A percentile compares a stretch with the other conserved stretches of the same genome.
Evolutionary conservation across 2,329 filamentous ascomycete genomes (phyloP).

Genomic region (Cytospora piceicola): DNA sequence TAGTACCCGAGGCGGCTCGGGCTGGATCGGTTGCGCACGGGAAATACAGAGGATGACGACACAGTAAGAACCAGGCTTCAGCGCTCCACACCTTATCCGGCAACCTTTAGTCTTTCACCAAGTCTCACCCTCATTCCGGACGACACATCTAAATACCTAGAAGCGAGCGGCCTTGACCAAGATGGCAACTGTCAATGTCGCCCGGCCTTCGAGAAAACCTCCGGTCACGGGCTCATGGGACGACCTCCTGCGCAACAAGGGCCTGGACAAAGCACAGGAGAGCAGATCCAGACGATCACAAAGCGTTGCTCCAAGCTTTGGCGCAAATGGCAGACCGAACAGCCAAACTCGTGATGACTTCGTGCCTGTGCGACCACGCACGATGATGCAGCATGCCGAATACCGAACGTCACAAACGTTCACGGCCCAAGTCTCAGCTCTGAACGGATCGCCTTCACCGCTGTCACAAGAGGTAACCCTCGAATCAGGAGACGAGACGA

Average conservation of each 20-base stretch:
- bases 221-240: conserved; percentile 29
- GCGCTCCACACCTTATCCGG: not conserved
- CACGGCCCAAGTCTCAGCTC: conserved; percentile 16
- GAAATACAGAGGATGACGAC: conserved; percentile 16
- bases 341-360: not conserved
- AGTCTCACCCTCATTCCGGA: not conserved
- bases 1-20: conserved; percentile 10
- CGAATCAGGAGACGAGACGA: conserved; percentile 4
- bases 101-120: not conserved
- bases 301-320: conserved; percentile 8
- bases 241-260: conserved; percentile 26
- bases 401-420: conserved; percentile 25
- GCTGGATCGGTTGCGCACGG: conserved; percentile 8
- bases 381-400: conserved; percentile 23
- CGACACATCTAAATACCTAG: not conserved
- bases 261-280: conserved; percentile 22
- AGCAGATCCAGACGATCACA: conserved; percentile 18
- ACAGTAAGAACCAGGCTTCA: conserved; percentile 13
- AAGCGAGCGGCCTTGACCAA: not conserved
- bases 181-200: conserved; percentile 25
- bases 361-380: conserved; percentile 15
- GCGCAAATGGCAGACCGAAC: conserved; percentile 12
- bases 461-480: conserved; percentile 15
- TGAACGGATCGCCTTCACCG: conserved; percentile 22
- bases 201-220: conserved; percentile 13